phyloP scores from a whole-genome alignment of 306 rosid genomes.

The Pyrus pyrifolia region DNA sequence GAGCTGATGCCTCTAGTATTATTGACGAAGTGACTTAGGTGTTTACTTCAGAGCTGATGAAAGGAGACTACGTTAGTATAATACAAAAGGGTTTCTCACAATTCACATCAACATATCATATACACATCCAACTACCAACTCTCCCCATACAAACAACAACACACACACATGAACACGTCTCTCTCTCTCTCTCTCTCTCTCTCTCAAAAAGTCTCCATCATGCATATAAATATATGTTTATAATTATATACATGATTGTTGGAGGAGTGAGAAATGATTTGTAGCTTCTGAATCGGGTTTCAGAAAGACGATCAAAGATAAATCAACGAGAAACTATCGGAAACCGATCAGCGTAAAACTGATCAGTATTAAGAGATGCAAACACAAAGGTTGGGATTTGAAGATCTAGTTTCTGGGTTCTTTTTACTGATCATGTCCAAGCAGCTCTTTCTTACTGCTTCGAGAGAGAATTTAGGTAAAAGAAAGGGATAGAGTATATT shows the following conservation, averaged over 20 bases:
- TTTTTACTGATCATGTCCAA: background rate
- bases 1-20: background rate
- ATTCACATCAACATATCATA: slow-evolving; percentile 2
- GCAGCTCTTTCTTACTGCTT: slow-evolving; percentile 1
- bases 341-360: background rate
- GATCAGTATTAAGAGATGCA: background rate
- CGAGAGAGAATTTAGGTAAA: slow-evolving; percentile 7
- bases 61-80: slow-evolving; percentile 8
- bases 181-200: background rate
- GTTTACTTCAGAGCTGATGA: slow-evolving; percentile 11
- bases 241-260: background rate
- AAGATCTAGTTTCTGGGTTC: background rate
- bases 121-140: slow-evolving; percentile 7
- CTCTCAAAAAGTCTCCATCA: background rate
- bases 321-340: background rate
- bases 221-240: background rate
- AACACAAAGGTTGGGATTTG: background rate
- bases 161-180: background rate
- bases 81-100: background rate
- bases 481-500: slow-evolving; percentile 11
- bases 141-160: background rate
- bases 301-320: background rate
- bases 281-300: background rate
- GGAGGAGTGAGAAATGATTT: background rate
- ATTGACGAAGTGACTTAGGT: background rate